Evolutionary conservation across 352 stramenopile genomes (phyloP).

Genomic region (Elongisporangium senticosum): DNA sequence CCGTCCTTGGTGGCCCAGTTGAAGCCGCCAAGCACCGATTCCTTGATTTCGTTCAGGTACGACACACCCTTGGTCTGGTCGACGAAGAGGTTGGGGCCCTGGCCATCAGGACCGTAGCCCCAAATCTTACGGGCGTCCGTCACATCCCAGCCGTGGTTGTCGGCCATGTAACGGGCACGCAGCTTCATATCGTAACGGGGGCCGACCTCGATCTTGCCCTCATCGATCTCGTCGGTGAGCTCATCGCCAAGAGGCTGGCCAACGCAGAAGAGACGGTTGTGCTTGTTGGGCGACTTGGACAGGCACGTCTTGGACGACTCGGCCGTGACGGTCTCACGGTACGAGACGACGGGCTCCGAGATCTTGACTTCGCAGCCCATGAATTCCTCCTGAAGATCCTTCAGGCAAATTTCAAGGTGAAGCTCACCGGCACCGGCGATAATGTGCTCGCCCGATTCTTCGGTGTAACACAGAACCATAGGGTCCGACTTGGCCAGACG

Average conservation of each 20-base stretch:
- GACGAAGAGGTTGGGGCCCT: conserved; percentile 97
- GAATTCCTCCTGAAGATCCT: conserved; percentile 99
- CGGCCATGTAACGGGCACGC: conserved; percentile 94
- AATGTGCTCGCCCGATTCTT: conserved; percentile 99
- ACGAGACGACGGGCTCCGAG: conserved; percentile 98
- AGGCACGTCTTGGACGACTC: conserved; percentile 95
- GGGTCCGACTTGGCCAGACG: conserved; percentile 99
- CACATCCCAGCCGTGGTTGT: conserved; percentile 98
- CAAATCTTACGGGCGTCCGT: conserved; percentile 99
- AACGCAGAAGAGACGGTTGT: conserved; percentile 99
- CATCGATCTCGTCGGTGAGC: conserved; percentile 96
- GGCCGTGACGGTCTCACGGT: conserved; percentile 97
- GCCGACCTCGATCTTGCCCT: conserved; percentile 90
- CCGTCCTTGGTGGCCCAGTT: conserved; percentile 98
- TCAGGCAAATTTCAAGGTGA: conserved; percentile 99
- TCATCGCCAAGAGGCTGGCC: conserved; percentile 89
- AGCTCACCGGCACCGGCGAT: conserved; percentile 99
- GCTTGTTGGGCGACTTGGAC: conserved; percentile 99
- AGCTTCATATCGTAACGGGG: conserved; percentile 95
- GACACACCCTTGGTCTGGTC: conserved; percentile 99
- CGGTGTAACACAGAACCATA: conserved; percentile 99
- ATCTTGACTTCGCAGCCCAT: conserved; percentile 99
- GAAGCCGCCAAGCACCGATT: conserved; percentile 98
- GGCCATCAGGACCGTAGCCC: conserved; percentile 98
- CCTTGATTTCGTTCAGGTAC: conserved; percentile 99